A percentile compares a stretch with the other conserved stretches of the same genome.
These are phyloP conservation scores for Pochonia chlamydosporia DNA, from an alignment of 2,329 filamentous ascomycete species.

Conservation along the genomic window DNA sequence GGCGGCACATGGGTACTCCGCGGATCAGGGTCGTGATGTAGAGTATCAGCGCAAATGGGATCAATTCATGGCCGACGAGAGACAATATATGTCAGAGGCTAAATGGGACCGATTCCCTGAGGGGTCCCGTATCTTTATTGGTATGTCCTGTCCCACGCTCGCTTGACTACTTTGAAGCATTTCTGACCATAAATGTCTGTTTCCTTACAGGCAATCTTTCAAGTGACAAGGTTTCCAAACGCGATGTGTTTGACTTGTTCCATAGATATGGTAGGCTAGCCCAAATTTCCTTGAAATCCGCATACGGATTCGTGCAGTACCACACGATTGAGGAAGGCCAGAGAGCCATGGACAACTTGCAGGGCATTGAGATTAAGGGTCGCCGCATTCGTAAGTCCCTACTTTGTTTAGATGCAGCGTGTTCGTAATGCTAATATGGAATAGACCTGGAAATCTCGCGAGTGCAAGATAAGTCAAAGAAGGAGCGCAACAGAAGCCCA, in stretches of 20 bases:
- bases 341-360: constrained; percentile 68
- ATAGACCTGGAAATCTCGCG: constrained; percentile 86
- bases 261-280: constrained; percentile 79
- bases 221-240: constrained; percentile 87
- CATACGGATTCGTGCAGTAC: constrained; percentile 96
- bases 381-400: constrained; percentile 78
- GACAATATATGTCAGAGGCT: constrained; percentile 68
- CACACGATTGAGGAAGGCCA: constrained; percentile 69
- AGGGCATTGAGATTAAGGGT: constrained; percentile 78
- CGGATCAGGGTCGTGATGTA: constrained; percentile 27
- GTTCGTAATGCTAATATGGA: background rate
- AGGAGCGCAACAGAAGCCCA: constrained; percentile 54
- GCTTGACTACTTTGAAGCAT: constrained; percentile 12
- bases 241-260: constrained; percentile 89
- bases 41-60: constrained; percentile 64
- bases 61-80: constrained; percentile 65
- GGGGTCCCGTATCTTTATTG: constrained; percentile 74
- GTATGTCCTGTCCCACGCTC: constrained; percentile 40
- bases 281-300: constrained; percentile 93
- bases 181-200: constrained; percentile 20
- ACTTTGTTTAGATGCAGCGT: constrained; percentile 19
- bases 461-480: constrained; percentile 67
- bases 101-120: constrained; percentile 77
- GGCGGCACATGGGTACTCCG: constrained; percentile 17
- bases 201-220: constrained; percentile 69